Conservation (phyloP, 176 grass and related monocot species). For the Raddia guianensis region DNA sequence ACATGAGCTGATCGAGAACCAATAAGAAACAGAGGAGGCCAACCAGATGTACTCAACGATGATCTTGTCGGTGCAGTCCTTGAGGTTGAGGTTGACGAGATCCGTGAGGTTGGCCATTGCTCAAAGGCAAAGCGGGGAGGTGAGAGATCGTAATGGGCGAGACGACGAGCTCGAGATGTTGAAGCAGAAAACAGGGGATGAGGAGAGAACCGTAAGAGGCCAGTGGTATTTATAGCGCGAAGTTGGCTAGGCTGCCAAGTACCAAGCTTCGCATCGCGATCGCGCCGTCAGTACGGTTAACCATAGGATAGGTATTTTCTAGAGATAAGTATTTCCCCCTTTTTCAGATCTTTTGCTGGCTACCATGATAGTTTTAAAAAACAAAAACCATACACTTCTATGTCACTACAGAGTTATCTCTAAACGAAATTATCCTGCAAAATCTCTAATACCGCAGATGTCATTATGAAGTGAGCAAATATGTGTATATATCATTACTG, state of each 20-base stretch:
- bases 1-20: neutral
- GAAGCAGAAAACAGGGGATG: slow-evolving; percentile 41
- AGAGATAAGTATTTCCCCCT: neutral
- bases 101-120: slow-evolving; percentile 76
- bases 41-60: slow-evolving; percentile 94
- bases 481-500: too few species aligned
- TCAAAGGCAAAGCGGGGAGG: slow-evolving; percentile 27
- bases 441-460: too few species aligned
- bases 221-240: slow-evolving; percentile 45
- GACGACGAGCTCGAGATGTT: slow-evolving; percentile 34
- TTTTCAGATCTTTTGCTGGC: slow-evolving; percentile 22
- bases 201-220: slow-evolving; percentile 7
- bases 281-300: neutral
- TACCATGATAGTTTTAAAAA: slow-evolving; percentile 13
- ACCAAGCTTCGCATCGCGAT: slow-evolving; percentile 4
- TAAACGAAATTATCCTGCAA: too few species aligned
- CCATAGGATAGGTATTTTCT: slow-evolving; percentile 10
- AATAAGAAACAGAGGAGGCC: slow-evolving; percentile 39
- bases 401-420: too few species aligned
- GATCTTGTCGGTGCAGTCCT: slow-evolving; percentile 63
- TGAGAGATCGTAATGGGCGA: slow-evolving; percentile 8
- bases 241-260: slow-evolving; percentile 9
- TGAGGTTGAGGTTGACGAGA: slow-evolving; percentile 88
- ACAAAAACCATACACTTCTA: neutral
- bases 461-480: too few species aligned